Percentiles rank a stretch among this genome's conserved stretches.
These are phyloP conservation scores for Aspergillus sp. DNA, from an alignment of 2,329 filamentous ascomycete species.

Conservation along the genomic window DNA sequence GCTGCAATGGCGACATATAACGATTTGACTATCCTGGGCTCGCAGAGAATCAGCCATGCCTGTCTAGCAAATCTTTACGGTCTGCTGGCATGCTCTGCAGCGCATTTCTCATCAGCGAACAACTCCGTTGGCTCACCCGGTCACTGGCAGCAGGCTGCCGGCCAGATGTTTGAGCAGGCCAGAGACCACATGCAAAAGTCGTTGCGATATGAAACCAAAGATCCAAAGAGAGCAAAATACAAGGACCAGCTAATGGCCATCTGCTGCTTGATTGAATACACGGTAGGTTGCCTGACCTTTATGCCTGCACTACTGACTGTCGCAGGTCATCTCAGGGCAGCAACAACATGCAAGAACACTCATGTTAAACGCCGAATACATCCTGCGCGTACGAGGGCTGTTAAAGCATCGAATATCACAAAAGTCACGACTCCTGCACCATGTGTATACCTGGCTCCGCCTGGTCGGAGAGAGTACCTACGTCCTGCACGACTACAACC, in stretches of 20 bases:
- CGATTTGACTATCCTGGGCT: conserved; percentile 30
- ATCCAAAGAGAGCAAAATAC: conserved; percentile 36
- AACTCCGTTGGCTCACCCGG: conserved; percentile 12
- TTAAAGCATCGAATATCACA: conserved; percentile 37
- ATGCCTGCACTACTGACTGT: not conserved
- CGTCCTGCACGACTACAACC: conserved; percentile 29
- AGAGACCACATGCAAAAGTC: conserved; percentile 33
- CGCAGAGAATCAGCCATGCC: conserved; percentile 29
- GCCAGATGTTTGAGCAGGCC: conserved; percentile 27
- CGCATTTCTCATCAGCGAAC: conserved; percentile 19
- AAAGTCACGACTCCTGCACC: conserved; percentile 40
- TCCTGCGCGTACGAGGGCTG: conserved; percentile 37
- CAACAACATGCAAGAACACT: conserved; percentile 36
- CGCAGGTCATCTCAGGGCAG: conserved; percentile 26
- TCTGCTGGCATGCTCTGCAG: conserved; percentile 30
- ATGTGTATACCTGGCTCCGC: conserved; percentile 40
- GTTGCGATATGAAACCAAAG: conserved; percentile 28
- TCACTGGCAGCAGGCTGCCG: conserved; percentile 27
- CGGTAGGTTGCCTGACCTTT: conserved; percentile 21
- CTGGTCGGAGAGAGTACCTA: conserved; percentile 39
- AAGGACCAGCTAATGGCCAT: conserved; percentile 41
- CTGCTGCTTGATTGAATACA: conserved; percentile 32
- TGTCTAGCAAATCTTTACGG: conserved; percentile 32
- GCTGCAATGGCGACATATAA: conserved; percentile 31
- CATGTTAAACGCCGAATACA: conserved; percentile 39